Evolutionary conservation across 2,329 filamentous ascomycete genomes (phyloP).

Genomic region (Neophaeococcomyces mojaviensis): DNA sequence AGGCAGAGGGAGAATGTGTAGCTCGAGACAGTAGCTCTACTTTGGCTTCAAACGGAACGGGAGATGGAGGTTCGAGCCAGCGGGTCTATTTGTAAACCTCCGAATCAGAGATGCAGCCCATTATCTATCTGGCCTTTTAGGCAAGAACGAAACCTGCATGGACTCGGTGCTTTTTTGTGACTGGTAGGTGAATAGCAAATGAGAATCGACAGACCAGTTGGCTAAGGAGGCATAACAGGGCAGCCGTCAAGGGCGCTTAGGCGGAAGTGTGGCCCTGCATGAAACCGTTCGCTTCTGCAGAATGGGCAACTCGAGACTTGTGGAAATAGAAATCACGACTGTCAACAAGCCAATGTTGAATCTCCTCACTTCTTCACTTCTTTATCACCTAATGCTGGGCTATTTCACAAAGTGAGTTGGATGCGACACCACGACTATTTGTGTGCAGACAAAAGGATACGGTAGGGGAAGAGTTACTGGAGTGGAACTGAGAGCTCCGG

Average conservation of each 20-base stretch:
- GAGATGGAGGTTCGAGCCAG: not conserved
- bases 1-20: not conserved
- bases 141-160: slow-evolving; percentile 2
- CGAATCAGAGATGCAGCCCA: slow-evolving; percentile 9
- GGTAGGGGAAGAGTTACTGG: not conserved
- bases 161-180: not conserved
- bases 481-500: no score
- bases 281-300: not conserved
- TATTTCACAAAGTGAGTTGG: no score
- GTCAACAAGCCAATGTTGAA: no score
- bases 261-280: slow-evolving; percentile 4
- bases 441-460: not conserved
- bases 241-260: slow-evolving; percentile 1
- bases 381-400: no score
- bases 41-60: not conserved
- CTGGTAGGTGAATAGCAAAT: not conserved
- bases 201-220: not conserved
- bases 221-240: not conserved
- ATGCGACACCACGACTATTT: not conserved
- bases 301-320: no score
- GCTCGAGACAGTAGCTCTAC: not conserved
- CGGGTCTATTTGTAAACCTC: slow-evolving; percentile 6
- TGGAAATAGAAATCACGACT: no score
- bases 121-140: slow-evolving; percentile 4
- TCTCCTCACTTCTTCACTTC: no score